phyloP scores from a whole-genome alignment of 805 yeast genomes.

The Clavispora santaluciae region DNA sequence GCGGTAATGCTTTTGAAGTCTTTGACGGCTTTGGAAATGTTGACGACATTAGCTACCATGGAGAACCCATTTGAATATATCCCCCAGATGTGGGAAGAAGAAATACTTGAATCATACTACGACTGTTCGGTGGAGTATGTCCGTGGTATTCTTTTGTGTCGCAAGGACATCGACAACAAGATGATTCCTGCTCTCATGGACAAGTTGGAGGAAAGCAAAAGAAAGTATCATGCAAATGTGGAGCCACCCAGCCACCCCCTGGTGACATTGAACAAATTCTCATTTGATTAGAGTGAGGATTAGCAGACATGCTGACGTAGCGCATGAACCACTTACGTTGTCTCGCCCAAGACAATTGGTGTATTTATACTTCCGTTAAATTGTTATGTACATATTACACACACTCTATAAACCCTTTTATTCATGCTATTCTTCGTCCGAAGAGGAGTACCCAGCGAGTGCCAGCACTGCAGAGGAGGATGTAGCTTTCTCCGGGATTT shows the following conservation, averaged over 20 bases:
- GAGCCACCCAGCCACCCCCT: constrained; percentile 27
- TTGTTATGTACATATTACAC: too few relatives aligned
- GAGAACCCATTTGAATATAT: constrained; percentile 29
- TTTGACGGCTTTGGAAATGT: constrained; percentile 37
- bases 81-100: constrained; percentile 50
- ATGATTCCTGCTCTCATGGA: constrained; percentile 25
- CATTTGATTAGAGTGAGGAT: constrained; percentile 12
- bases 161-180: constrained; percentile 39
- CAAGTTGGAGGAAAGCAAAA: constrained; percentile 25
- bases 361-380: too few relatives aligned
- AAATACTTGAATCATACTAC: constrained; percentile 60
- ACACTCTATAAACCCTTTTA: too few relatives aligned
- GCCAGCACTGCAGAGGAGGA: constrained; percentile 6
- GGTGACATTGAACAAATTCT: constrained; percentile 32
- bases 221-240: constrained; percentile 27
- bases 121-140: constrained; percentile 74
- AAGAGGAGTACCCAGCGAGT: constrained; percentile 4
- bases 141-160: constrained; percentile 53
- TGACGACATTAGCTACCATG: constrained; percentile 36
- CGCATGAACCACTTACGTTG: too few relatives aligned
- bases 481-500: constrained; percentile 1
- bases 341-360: too few relatives aligned
- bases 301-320: too few relatives aligned
- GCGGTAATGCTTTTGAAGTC: constrained; percentile 33
- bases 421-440: constrained; percentile 5